Percentiles rank a stretch among this genome's conserved stretches.
Conservation (phyloP, 108 stramenopile genomes). For the Pseudonitzschia multiseries region DNA sequence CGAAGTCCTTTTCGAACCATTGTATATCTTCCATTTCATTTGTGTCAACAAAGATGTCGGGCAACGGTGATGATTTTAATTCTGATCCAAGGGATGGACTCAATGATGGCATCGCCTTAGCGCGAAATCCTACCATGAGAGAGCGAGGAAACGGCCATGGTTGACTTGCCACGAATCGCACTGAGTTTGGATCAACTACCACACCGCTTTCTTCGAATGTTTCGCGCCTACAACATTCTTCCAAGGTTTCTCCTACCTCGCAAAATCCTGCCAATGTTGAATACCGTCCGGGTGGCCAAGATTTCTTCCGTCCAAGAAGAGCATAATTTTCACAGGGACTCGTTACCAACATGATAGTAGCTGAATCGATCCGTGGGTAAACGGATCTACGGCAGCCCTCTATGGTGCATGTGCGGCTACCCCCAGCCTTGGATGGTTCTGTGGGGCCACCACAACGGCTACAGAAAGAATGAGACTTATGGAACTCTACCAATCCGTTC, state of each 20-base stretch:
- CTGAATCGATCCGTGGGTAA: constrained; percentile 36
- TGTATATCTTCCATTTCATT: constrained; percentile 33
- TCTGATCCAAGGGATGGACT: background rate
- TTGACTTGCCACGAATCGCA: constrained; percentile 26
- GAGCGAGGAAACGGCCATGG: constrained; percentile 41
- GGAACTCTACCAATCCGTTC: constrained; percentile 34
- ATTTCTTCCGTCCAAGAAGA: constrained; percentile 26
- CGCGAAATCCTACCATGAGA: constrained; percentile 33
- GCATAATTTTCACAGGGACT: constrained; percentile 30
- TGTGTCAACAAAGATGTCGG: constrained; percentile 20
- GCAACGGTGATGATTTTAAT: constrained; percentile 1
- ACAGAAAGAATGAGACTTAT: constrained; percentile 26
- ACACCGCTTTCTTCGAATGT: constrained; percentile 35
- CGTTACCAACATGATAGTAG: constrained; percentile 36
- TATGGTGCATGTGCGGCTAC: constrained; percentile 19
- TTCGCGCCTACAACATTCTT: constrained; percentile 31
- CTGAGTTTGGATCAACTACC: constrained; percentile 13
- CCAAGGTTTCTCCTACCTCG: constrained; percentile 37
- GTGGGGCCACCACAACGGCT: constrained; percentile 28
- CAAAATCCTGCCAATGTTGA: constrained; percentile 37
- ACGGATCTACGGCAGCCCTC: constrained; percentile 16
- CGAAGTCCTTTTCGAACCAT: constrained; percentile 30
- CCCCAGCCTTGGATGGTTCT: constrained; percentile 21
- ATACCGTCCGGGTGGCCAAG: constrained; percentile 31
- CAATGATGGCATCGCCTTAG: constrained; percentile 9